phyloP scores from a whole-genome alignment of 257 asterid genomes.

The Nicotiana obtusifolia region DNA sequence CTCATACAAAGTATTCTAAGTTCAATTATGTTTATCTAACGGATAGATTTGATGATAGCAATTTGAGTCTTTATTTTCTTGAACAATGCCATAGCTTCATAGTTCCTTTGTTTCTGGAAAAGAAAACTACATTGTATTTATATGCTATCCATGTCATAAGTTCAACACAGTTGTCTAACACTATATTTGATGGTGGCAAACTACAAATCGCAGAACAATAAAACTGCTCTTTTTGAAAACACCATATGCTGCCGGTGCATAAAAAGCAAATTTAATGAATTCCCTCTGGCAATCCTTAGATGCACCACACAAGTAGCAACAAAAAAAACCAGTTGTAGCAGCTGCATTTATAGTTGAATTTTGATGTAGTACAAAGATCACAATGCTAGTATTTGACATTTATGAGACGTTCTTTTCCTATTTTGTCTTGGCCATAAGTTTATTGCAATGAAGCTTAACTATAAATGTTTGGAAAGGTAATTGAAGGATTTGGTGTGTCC shows the following conservation, averaged over 20 bases:
- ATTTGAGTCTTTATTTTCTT: not conserved
- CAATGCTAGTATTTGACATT: not conserved
- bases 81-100: not conserved
- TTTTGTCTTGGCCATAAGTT: not conserved
- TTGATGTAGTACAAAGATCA: not conserved
- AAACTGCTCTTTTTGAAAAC: not conserved
- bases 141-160: not conserved
- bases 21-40: not conserved
- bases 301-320: not conserved
- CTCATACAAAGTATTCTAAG: not conserved
- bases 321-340: not conserved
- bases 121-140: too few species aligned
- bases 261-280: too few species aligned
- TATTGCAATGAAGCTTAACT: not conserved
- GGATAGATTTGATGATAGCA: not conserved
- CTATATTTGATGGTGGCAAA: not conserved
- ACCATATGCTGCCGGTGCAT: not conserved
- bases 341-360: not conserved
- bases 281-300: not conserved
- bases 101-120: not conserved
- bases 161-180: not conserved
- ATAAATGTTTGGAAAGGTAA: slow-evolving; percentile 29
- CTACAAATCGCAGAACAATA: not conserved
- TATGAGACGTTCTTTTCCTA: not conserved
- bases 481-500: slow-evolving; percentile 85